Conservation (phyloP, 129 eudicot species). For the Calendula officinalis region DNA sequence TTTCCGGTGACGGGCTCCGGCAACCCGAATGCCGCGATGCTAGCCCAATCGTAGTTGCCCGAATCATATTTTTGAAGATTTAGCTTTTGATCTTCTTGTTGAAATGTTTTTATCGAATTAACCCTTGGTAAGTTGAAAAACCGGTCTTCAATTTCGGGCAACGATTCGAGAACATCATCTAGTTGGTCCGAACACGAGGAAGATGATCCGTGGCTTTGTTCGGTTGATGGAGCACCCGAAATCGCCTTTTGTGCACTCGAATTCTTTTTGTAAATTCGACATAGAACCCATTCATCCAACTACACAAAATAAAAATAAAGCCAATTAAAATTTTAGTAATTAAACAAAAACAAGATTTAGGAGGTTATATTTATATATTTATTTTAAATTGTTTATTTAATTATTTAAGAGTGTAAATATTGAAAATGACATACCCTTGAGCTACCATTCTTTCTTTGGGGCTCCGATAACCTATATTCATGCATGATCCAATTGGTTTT, state of each 20-base stretch:
- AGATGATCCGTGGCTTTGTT: slow-evolving; percentile 69
- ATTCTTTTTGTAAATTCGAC: slow-evolving; percentile 88
- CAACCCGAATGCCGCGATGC: slow-evolving; percentile 57
- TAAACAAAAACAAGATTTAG: neutral
- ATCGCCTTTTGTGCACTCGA: slow-evolving; percentile 61
- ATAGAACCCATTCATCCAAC: slow-evolving; percentile 98
- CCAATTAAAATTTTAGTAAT: neutral
- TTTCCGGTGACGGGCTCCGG: slow-evolving; percentile 43
- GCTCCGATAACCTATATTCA: slow-evolving; percentile 76
- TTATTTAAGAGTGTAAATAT: neutral
- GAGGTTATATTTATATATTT: too few relatives aligned
- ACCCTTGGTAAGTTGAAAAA: slow-evolving; percentile 52
- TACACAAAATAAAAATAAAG: slow-evolving; percentile 15
- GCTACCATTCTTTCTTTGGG: slow-evolving; percentile 54
- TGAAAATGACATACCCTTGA: slow-evolving; percentile 44
- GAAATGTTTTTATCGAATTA: slow-evolving; percentile 43
- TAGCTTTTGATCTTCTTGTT: slow-evolving; percentile 49
- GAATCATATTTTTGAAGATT: slow-evolving; percentile 59
- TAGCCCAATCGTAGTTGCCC: slow-evolving; percentile 79
- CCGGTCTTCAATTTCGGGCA: slow-evolving; percentile 60
- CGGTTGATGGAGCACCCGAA: slow-evolving; percentile 39
- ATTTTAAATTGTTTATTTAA: neutral
- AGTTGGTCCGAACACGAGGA: slow-evolving; percentile 73
- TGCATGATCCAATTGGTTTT: slow-evolving; percentile 99
- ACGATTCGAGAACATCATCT: slow-evolving; percentile 71